Conservation (phyloP, 225 moss, liverwort and hornwort genomes). For the Anthoceros angustus region DNA sequence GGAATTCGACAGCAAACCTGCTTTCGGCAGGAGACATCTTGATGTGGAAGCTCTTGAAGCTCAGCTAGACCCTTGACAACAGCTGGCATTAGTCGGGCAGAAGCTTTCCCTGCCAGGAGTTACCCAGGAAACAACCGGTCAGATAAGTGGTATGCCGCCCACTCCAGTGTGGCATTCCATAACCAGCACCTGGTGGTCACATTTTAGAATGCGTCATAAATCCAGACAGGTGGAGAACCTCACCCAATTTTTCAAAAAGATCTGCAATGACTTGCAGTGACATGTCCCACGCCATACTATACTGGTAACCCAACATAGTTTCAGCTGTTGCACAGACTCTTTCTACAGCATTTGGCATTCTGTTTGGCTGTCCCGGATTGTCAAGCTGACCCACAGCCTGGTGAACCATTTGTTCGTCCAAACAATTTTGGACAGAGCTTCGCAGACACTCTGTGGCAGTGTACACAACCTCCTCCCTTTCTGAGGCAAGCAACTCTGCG, state of each 20-base stretch:
- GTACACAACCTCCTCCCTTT: constrained; percentile 78
- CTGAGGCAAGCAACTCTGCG: constrained; percentile 56
- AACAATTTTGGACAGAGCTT: constrained; percentile 48
- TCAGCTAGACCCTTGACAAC: constrained; percentile 66
- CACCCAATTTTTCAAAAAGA: constrained; percentile 66
- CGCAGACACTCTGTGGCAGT: constrained; percentile 72
- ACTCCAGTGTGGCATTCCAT: too few species aligned
- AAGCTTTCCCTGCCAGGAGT: constrained; percentile 34
- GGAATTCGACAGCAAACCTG: constrained; percentile 24
- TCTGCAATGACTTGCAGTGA: constrained; percentile 75
- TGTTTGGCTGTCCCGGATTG: constrained; percentile 32
- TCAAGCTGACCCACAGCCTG: constrained; percentile 43
- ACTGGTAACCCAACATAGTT: constrained; percentile 88
- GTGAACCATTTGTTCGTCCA: constrained; percentile 63
- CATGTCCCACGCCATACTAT: constrained; percentile 97
- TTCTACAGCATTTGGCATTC: constrained; percentile 51
- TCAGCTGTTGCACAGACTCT: constrained; percentile 76
- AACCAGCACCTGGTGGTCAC: too few species aligned
- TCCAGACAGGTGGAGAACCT: neutral
- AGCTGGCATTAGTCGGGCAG: constrained; percentile 57
- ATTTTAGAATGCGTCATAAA: neutral
- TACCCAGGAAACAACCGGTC: neutral
- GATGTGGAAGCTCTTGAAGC: constrained; percentile 65
- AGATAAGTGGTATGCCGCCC: too few species aligned
- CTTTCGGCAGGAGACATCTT: constrained; percentile 76